Conservation (phyloP, 768 basidiomycete genomes). For the Suillus variegatus region DNA sequence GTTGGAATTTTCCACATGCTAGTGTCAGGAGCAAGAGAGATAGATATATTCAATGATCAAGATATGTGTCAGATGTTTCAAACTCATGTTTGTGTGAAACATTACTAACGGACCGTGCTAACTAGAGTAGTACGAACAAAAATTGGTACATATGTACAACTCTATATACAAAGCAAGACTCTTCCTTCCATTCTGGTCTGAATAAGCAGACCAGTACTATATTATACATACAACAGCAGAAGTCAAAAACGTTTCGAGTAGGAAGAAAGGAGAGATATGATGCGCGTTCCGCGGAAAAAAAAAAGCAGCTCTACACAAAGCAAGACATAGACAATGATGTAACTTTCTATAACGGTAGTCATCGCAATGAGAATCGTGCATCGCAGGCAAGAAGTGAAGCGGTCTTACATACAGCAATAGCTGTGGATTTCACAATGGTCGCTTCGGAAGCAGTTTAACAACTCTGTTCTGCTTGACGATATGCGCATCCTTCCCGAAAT, state of each 20-base stretch:
- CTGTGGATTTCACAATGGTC: constrained; percentile 23
- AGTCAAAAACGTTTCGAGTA: background rate
- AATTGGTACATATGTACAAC: background rate
- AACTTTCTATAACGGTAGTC: background rate
- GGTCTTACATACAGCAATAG: background rate
- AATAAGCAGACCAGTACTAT: too few species aligned
- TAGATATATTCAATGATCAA: too few species aligned
- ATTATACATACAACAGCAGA: background rate
- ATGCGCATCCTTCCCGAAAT: constrained; percentile 60
- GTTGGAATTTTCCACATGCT: too few species aligned
- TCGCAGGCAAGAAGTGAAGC: background rate
- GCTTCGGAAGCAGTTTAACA: constrained; percentile 51
- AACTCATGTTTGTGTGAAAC: too few species aligned
- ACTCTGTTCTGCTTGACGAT: constrained; percentile 39
- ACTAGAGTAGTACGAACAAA: too few species aligned
- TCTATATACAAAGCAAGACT: too few species aligned
- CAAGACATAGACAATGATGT: background rate
- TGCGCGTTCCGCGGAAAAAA: background rate
- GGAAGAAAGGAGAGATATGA: background rate
- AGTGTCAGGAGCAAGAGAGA: too few species aligned
- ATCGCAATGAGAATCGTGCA: background rate
- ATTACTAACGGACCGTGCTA: too few species aligned
- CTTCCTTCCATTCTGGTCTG: too few species aligned
- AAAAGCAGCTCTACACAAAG: background rate
- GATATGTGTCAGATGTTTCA: too few species aligned